phyloP scores from a whole-genome alignment of 2,329 filamentous ascomycete genomes.

The Aspergillus quadrilineatus region DNA sequence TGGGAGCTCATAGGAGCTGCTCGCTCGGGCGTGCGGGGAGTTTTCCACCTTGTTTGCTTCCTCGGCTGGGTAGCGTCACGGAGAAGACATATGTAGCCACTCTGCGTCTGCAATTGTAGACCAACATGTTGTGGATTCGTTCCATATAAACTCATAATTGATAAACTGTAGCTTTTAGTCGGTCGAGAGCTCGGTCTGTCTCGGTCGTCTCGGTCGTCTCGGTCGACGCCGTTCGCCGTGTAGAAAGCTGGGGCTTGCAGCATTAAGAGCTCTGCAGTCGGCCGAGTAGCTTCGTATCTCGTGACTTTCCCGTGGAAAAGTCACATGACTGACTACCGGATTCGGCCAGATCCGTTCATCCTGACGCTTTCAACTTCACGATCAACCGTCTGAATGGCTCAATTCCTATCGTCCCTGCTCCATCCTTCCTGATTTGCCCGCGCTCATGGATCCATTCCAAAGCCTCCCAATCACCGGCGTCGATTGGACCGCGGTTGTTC shows the following conservation, averaged over 20 bases:
- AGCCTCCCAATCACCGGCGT: constrained; percentile 3
- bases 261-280: constrained; percentile 2
- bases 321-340: constrained; percentile 14
- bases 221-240: constrained; percentile 7
- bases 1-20: constrained; percentile 8
- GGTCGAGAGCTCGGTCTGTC: constrained; percentile 5
- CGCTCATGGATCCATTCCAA: constrained; percentile 6
- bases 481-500: constrained; percentile 26
- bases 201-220: neutral
- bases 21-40: constrained; percentile 23
- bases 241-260: neutral
- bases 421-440: constrained; percentile 8
- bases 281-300: neutral
- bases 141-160: no score
- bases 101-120: no score
- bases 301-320: constrained; percentile 24
- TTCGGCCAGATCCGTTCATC: constrained; percentile 11
- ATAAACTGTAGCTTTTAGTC: neutral
- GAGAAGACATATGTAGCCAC: no score
- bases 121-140: no score
- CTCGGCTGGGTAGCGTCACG: neutral
- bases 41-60: constrained; percentile 5
- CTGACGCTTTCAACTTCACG: constrained; percentile 2
- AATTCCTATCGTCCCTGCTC: constrained; percentile 12
- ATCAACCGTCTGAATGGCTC: constrained; percentile 9